Base-by-base conservation (phyloP, 345 rosid species). In the Aurinia saxatilis region DNA sequence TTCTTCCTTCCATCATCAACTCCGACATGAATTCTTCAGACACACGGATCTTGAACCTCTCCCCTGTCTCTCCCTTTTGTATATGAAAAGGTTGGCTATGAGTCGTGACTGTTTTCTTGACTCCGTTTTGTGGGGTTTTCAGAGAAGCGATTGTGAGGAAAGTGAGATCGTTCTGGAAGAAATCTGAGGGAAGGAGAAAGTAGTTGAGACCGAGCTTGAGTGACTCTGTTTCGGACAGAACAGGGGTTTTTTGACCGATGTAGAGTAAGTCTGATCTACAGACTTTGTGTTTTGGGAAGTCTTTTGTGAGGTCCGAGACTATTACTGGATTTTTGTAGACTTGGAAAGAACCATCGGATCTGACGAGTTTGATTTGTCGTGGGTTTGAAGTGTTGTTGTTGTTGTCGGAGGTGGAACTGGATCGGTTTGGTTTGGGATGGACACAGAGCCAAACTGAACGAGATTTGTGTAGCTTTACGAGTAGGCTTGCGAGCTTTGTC, bases 231-330 rank as follows among this genome's bases (percentile, higher is more conserved):
- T 70, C 84, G 0, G 96, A 78, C 10, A 91, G 76, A 31, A 88
- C 71, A 4, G 84, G 95, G 12, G 86, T 84, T 64, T 81, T 88
- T 63, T 78, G 95, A 4, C 98, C 98, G 36, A 91, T 91, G 82
- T 82, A 88, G 49, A 91, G 81, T 0, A 78, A 73, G 63, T 86
- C 91, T 1, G 95, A 88, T 46, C 83, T 80, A 68, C 95, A 91
- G 13, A 91, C 77, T 67, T 81, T 63, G 76, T 91, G 98, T 65
- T 86, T 88, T 1, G 95, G 91, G 52, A 82, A 84, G 69, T 82
- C 81, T 36, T 27, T 25, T 74, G 85, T 68, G 15, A 91, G 78
- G 63, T 88, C 82, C 1, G 90, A 75, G 13, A 74, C 98, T 0
- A 49, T 41, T 35, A 88, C 31, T 3, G 91, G 95, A 3, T 73